phyloP scores from a whole-genome alignment of 2,329 filamentous ascomycete species.

The Ophiostoma piceae region DNA sequence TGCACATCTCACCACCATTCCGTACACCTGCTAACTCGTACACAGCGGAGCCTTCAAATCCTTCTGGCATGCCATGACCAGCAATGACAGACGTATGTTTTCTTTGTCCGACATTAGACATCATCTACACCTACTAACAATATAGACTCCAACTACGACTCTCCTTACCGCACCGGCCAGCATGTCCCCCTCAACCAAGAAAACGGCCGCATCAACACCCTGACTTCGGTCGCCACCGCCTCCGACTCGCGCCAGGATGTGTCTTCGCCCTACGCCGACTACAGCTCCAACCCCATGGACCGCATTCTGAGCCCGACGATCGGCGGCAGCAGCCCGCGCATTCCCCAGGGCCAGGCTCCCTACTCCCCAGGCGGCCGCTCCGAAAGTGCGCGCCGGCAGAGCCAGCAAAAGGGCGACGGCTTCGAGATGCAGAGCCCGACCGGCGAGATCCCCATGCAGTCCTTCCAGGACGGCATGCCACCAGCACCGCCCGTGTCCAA shows the following conservation, averaged over 20 bases:
- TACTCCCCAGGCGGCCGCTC: constrained; percentile 90
- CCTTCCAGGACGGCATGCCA: constrained; percentile 84
- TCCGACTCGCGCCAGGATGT: constrained; percentile 84
- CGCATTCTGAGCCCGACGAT: constrained; percentile 20
- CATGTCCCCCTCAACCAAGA: constrained; percentile 71
- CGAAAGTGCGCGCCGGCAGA: constrained; percentile 59
- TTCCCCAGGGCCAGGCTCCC: constrained; percentile 38
- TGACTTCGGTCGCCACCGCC: constrained; percentile 85
- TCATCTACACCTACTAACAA: not conserved
- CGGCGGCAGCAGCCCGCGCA: constrained; percentile 17
- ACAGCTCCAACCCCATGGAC: constrained; percentile 41
- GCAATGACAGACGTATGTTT: constrained; percentile 61
- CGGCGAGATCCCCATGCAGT: constrained; percentile 93
- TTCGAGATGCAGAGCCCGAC: constrained; percentile 64
- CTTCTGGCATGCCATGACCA: constrained; percentile 91
- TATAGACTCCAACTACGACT: constrained; percentile 84
- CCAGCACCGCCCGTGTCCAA: constrained; percentile 82
- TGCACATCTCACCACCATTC: not conserved
- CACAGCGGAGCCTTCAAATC: constrained; percentile 60
- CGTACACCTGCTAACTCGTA: constrained; percentile 33
- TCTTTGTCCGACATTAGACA: not conserved
- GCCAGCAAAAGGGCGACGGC: constrained; percentile 53
- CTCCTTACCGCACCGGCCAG: constrained; percentile 82
- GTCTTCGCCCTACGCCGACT: constrained; percentile 71
- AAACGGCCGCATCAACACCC: constrained; percentile 65